Percentiles rank a stretch among this genome's conserved stretches.
These are phyloP conservation scores for Arthrobotrys entomopaga DNA, from an alignment of 2,329 filamentous ascomycete species.

Conservation along the genomic window DNA sequence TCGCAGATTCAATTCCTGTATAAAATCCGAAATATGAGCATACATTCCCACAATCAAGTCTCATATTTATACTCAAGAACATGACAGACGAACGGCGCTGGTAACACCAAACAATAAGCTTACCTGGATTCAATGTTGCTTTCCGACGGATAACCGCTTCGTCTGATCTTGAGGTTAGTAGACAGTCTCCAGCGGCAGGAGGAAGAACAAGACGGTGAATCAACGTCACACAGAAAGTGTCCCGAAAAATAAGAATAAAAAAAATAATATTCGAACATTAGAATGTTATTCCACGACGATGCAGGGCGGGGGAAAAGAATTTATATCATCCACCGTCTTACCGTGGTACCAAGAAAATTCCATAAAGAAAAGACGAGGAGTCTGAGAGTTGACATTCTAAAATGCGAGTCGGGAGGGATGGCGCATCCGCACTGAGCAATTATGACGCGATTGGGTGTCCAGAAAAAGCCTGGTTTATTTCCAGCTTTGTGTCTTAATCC, in stretches of 20 bases:
- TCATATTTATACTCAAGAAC: constrained; percentile 1
- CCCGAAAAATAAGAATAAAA: too few relatives aligned
- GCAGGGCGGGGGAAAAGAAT: constrained; percentile 17
- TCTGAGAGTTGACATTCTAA: background rate
- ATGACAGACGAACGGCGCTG: background rate
- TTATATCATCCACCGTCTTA: constrained; percentile 42
- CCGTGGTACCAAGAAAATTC: background rate
- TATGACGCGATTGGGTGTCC: constrained; percentile 33
- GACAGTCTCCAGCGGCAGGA: constrained; percentile 9
- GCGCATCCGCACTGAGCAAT: background rate
- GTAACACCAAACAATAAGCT: constrained; percentile 22
- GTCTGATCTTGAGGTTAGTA: background rate
- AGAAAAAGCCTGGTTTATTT: constrained; percentile 30
- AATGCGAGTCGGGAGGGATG: background rate
- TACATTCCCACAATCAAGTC: background rate
- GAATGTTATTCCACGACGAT: constrained; percentile 1
- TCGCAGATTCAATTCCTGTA: too few relatives aligned
- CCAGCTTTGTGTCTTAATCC: background rate
- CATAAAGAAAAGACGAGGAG: background rate
- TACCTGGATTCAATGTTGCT: constrained; percentile 6
- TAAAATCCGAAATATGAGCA: too few relatives aligned
- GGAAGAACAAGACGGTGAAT: background rate
- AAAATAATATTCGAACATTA: too few relatives aligned
- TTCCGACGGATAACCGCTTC: constrained; percentile 28
- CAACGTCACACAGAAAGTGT: too few relatives aligned